A percentile compares a stretch with the other conserved stretches of the same genome.
These are phyloP conservation scores for Xylaria sp. DNA, from an alignment of 2,329 filamentous ascomycete genomes.

Conservation along the genomic window DNA sequence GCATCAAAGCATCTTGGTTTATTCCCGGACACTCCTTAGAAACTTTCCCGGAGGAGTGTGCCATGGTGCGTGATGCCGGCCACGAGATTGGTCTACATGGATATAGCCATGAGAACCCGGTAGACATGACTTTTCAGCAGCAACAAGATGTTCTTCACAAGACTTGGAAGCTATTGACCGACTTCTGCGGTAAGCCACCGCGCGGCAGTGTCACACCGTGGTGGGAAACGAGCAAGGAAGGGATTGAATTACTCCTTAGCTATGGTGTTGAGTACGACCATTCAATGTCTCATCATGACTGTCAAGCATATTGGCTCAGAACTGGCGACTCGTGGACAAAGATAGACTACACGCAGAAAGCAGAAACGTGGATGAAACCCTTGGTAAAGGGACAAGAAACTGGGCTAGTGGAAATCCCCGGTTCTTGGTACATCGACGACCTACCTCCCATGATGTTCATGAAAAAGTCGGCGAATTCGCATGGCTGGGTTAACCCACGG, in stretches of 20 bases:
- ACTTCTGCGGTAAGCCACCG: slow-evolving; percentile 77
- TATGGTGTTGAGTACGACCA: slow-evolving; percentile 79
- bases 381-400: slow-evolving; percentile 67
- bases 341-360: slow-evolving; percentile 72
- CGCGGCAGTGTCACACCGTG: slow-evolving; percentile 77
- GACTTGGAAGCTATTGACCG: slow-evolving; percentile 75
- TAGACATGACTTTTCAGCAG: slow-evolving; percentile 77
- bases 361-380: slow-evolving; percentile 74
- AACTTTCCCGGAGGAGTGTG: slow-evolving; percentile 70
- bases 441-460: slow-evolving; percentile 79
- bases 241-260: slow-evolving; percentile 69
- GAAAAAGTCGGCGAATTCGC: slow-evolving; percentile 71
- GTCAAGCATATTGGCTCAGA: slow-evolving; percentile 70
- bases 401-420: slow-evolving; percentile 72
- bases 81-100: slow-evolving; percentile 73
- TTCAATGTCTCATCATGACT: slow-evolving; percentile 73
- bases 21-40: slow-evolving; percentile 67
- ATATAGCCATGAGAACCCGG: slow-evolving; percentile 79
- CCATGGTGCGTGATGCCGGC: slow-evolving; percentile 69
- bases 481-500: slow-evolving; percentile 67
- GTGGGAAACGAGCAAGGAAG: slow-evolving; percentile 78
- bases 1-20: slow-evolving; percentile 65
- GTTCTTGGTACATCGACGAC: slow-evolving; percentile 67
- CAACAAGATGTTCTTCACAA: slow-evolving; percentile 80
- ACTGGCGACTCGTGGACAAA: slow-evolving; percentile 74